These are phyloP conservation scores for Barnettozyma pratensis DNA, from an alignment of 805 yeast genomes.

Conservation along the genomic window DNA sequence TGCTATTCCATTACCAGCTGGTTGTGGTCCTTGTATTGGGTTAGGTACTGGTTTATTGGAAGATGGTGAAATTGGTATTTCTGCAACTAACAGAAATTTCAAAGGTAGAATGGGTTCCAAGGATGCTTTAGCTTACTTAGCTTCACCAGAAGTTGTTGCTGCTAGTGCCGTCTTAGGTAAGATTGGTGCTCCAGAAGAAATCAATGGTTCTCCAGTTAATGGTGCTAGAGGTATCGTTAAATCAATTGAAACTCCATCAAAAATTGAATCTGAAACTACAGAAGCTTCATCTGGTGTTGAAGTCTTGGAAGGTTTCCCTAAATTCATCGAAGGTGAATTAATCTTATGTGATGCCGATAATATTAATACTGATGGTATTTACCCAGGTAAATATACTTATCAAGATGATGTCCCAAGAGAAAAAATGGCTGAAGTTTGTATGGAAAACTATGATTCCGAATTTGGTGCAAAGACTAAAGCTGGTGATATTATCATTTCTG, in stretches of 20 bases:
- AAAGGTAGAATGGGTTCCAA: conserved; percentile 99
- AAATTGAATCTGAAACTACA: conserved; percentile 18
- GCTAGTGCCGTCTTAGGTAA: conserved; percentile 96
- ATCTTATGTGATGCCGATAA: conserved; percentile 95
- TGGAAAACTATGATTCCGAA: conserved; percentile 96
- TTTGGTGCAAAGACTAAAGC: conserved; percentile 76
- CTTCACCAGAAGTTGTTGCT: conserved; percentile 97
- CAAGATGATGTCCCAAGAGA: conserved; percentile 95
- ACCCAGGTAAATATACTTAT: conserved; percentile 98
- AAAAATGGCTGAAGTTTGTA: conserved; percentile 98
- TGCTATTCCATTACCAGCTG: conserved; percentile 92
- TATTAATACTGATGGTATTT: conserved; percentile 96
- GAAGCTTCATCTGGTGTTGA: conserved; percentile 46
- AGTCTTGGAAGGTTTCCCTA: conserved; percentile 88
- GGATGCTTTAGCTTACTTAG: conserved; percentile 92
- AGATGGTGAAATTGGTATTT: conserved; percentile 96
- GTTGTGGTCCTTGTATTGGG: conserved; percentile 99
- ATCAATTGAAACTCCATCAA: conserved; percentile 29
- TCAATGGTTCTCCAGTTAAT: conserved; percentile 53
- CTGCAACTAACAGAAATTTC: conserved; percentile 97
- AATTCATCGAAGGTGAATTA: conserved; percentile 81
- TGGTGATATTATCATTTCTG: conserved; percentile 87
- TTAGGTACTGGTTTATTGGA: conserved; percentile 89
- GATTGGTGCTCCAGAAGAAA: conserved; percentile 89
- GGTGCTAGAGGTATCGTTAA: conserved; percentile 45